Conservation (phyloP, 2,329 filamentous ascomycete genomes). For the Aspergillus pseudotamarii region DNA sequence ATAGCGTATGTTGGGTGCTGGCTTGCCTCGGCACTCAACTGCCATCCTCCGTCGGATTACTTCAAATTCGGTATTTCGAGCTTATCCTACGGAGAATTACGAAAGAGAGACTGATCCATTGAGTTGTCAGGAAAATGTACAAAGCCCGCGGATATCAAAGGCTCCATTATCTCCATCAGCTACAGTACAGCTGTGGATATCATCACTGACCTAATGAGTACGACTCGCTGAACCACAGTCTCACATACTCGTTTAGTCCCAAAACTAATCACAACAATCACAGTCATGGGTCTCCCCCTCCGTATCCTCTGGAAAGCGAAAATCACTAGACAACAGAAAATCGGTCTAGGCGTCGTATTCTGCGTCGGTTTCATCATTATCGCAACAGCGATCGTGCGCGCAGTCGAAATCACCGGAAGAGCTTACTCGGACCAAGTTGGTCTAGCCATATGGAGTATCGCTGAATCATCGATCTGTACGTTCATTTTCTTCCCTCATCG, state of each 20-base stretch:
- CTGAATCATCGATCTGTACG: constrained; percentile 24
- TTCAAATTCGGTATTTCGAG: constrained; percentile 18
- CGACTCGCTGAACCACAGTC: not conserved
- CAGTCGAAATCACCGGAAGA: constrained; percentile 27
- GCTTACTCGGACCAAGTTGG: constrained; percentile 23
- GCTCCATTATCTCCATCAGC: constrained; percentile 21
- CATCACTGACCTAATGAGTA: constrained; percentile 28
- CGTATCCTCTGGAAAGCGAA: constrained; percentile 30
- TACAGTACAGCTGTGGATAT: constrained; percentile 28
- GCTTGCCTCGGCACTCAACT: constrained; percentile 20
- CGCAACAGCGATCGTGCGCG: constrained; percentile 29
- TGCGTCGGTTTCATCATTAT: constrained; percentile 30
- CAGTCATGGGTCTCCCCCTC: constrained; percentile 36
- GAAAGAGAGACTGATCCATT: not conserved
- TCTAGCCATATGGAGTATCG: constrained; percentile 23
- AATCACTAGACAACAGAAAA: constrained; percentile 30
- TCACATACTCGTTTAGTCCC: not conserved
- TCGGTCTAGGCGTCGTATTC: constrained; percentile 31
- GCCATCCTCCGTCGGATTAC: constrained; percentile 23
- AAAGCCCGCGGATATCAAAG: constrained; percentile 18
- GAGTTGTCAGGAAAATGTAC: constrained; percentile 17
- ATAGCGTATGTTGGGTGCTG: constrained; percentile 22
- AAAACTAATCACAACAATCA: not conserved
- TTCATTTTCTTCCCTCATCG: not conserved
- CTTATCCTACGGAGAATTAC: not conserved